phyloP scores from a whole-genome alignment of 306 rosid species.

The Lotus japonicus region DNA sequence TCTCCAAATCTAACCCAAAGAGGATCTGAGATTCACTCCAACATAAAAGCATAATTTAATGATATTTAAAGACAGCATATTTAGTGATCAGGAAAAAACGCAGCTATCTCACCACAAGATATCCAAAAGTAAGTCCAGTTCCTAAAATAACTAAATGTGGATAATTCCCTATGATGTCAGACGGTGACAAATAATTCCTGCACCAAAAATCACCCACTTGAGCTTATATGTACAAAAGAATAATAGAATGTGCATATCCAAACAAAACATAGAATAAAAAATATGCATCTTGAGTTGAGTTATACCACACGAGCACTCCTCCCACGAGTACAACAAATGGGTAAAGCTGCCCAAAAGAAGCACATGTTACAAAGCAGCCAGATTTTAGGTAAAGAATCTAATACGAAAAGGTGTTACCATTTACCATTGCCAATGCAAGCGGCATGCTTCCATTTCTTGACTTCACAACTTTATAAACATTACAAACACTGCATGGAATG shows the following conservation, averaged over 20 bases:
- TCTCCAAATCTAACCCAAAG: background rate
- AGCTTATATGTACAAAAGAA: conserved; percentile 9
- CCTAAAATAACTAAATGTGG: conserved; percentile 81
- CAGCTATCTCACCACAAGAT: conserved; percentile 60
- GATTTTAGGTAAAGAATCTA: background rate
- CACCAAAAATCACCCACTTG: conserved; percentile 4
- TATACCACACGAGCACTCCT: conserved; percentile 77
- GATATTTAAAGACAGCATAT: background rate
- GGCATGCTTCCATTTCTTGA: conserved; percentile 73
- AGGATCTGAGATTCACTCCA: background rate
- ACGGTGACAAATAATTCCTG: conserved; percentile 89
- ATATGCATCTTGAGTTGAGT: conserved; percentile 13
- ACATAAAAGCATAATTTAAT: background rate
- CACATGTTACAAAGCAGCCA: conserved; percentile 14
- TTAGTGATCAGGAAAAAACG: background rate
- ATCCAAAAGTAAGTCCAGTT: conserved; percentile 88
- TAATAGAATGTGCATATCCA: background rate
- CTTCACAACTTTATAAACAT: conserved; percentile 75
- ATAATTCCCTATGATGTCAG: conserved; percentile 54
- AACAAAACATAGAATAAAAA: background rate
- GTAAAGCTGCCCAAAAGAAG: conserved; percentile 57
- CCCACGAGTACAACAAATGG: conserved; percentile 77
- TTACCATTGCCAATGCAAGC: conserved; percentile 89
- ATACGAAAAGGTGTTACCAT: background rate
- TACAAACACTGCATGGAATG: conserved; percentile 52